phyloP scores from a whole-genome alignment of 78 protist species.

The Dictyostelium brefeldianum region DNA sequence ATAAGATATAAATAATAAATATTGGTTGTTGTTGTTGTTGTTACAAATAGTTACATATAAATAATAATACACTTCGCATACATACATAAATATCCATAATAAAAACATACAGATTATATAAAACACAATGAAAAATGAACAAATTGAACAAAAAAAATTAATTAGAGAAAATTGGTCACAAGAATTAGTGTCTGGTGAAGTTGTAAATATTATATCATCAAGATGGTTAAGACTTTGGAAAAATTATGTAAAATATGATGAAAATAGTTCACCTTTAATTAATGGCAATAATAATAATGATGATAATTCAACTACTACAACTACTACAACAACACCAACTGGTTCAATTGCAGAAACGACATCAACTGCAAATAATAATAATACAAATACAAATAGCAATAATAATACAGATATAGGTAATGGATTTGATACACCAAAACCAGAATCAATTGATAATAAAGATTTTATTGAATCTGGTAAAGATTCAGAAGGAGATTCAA shows the following conservation, averaged over 20 bases:
- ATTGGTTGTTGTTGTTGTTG: no score
- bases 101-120: background rate
- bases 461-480: slow-evolving; percentile 51
- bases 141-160: slow-evolving; percentile 43
- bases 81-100: background rate
- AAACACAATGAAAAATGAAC: slow-evolving; percentile 22
- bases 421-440: slow-evolving; percentile 63
- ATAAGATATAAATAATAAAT: no score
- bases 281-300: background rate
- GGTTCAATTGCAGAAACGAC: no score
- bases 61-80: background rate
- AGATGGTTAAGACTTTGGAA: slow-evolving; percentile 64
- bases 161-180: slow-evolving; percentile 61
- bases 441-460: slow-evolving; percentile 64
- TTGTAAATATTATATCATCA: slow-evolving; percentile 48
- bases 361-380: background rate
- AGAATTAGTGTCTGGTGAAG: slow-evolving; percentile 41
- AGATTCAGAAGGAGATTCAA: slow-evolving; percentile 48
- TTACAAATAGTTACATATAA: background rate
- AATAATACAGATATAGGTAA: no score
- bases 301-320: background rate
- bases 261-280: slow-evolving; percentile 13
- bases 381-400: background rate
- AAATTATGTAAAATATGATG: slow-evolving; percentile 56
- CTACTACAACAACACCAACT: background rate